These are phyloP conservation scores for Puya raimondii DNA, from an alignment of 176 grass and related monocot genomes.

Conservation along the genomic window DNA sequence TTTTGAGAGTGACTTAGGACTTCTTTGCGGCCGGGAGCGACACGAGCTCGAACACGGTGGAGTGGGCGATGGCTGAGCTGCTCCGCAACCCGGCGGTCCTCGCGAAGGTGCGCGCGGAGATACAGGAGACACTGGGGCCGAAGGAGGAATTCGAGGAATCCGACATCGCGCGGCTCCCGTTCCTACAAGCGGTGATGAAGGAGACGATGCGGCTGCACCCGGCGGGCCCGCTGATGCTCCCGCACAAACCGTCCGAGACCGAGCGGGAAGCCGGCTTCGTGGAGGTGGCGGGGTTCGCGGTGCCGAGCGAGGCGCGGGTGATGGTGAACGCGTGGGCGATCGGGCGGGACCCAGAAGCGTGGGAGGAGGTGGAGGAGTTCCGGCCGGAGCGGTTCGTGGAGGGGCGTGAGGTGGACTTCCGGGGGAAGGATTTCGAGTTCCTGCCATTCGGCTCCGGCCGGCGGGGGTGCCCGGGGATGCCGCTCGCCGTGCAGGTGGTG, in stretches of 20 bases:
- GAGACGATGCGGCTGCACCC: constrained; percentile 58
- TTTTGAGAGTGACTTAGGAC: constrained; percentile 51
- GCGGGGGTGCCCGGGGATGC: constrained; percentile 10
- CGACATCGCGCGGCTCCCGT: constrained; percentile 19
- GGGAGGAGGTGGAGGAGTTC: constrained; percentile 35
- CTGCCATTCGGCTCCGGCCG: constrained; percentile 6
- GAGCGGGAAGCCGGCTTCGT: neutral
- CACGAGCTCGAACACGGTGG: too few species aligned
- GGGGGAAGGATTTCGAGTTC: neutral
- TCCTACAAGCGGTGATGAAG: constrained; percentile 52
- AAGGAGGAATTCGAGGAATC: constrained; percentile 1
- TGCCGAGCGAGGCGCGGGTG: constrained; percentile 29
- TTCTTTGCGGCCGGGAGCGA: neutral
- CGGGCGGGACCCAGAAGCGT: constrained; percentile 23
- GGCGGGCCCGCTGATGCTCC: constrained; percentile 44
- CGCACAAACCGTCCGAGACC: constrained; percentile 34
- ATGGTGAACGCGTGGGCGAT: too few species aligned
- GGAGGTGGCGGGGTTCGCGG: constrained; percentile 26
- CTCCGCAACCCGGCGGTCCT: constrained; percentile 39
- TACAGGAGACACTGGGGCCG: constrained; percentile 20
- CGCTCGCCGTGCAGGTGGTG: neutral
- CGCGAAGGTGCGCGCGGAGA: constrained; percentile 45
- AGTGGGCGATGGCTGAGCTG: constrained; percentile 19
- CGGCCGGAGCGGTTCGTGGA: constrained; percentile 36
- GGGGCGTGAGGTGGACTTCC: neutral